These are phyloP conservation scores for Penicillium cinerascens DNA, from an alignment of 495 filamentous ascomycete species.

Conservation along the genomic window DNA sequence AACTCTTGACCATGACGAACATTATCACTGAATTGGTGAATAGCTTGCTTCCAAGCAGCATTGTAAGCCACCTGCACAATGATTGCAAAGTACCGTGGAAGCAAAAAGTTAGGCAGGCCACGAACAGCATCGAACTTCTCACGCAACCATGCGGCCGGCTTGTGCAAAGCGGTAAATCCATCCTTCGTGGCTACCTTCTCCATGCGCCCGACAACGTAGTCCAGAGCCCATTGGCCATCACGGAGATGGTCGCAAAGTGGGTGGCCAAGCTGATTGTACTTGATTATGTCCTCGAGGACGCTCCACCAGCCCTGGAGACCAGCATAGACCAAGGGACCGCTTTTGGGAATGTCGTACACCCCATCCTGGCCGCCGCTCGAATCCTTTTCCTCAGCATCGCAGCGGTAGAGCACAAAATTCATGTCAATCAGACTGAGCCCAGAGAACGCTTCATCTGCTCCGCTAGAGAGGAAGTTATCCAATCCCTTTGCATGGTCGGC, in stretches of 20 bases:
- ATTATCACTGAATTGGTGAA: slow-evolving; percentile 73
- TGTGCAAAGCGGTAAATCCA: slow-evolving; percentile 54
- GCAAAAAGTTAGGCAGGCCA: slow-evolving; percentile 78
- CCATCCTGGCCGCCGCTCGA: slow-evolving; percentile 77
- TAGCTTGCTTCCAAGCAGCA: slow-evolving; percentile 71
- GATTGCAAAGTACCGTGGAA: slow-evolving; percentile 90
- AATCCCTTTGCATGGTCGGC: slow-evolving; percentile 76
- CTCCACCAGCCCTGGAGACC: slow-evolving; percentile 99
- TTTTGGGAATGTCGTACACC: slow-evolving; percentile 77
- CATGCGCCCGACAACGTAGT: slow-evolving; percentile 78
- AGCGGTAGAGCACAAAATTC: slow-evolving; percentile 89
- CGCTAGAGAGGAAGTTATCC: slow-evolving; percentile 77
- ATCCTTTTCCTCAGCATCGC: slow-evolving; percentile 88
- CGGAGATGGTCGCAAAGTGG: slow-evolving; percentile 89
- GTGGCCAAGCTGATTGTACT: slow-evolving; percentile 87
- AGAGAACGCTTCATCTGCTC: slow-evolving; percentile 75
- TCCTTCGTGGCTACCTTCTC: slow-evolving; percentile 63
- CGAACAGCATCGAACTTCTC: slow-evolving; percentile 81
- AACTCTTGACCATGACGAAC: slow-evolving; percentile 80
- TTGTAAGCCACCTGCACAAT: slow-evolving; percentile 82
- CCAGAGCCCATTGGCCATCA: slow-evolving; percentile 90
- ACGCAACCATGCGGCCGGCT: slow-evolving; percentile 72
- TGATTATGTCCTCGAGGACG: slow-evolving; percentile 77
- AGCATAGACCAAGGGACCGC: slow-evolving; percentile 86
- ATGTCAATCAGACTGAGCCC: slow-evolving; percentile 72